Percentiles rank a stretch among this genome's conserved stretches.
These are phyloP conservation scores for Vigna reflexopilosa DNA, from an alignment of 306 rosid species.

Conservation along the genomic window DNA sequence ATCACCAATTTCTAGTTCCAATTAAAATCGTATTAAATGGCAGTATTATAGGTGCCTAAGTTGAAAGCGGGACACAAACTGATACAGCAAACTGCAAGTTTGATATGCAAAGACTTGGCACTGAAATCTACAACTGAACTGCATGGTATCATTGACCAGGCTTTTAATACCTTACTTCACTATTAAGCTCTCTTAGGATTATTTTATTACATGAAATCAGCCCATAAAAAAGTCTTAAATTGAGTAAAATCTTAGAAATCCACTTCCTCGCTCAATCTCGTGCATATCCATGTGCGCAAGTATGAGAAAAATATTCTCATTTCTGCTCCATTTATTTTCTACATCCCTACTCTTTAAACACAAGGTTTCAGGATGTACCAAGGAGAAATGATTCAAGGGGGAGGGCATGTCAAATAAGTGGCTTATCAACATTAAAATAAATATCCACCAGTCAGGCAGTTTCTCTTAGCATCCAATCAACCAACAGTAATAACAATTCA, in stretches of 20 bases:
- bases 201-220: neutral
- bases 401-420: neutral
- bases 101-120: neutral
- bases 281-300: neutral
- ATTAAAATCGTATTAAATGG: neutral
- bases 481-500: slow-evolving; percentile 4
- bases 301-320: neutral
- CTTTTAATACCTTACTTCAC: neutral
- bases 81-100: neutral
- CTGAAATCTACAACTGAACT: neutral
- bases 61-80: neutral
- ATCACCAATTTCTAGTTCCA: neutral
- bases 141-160: neutral
- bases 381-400: neutral
- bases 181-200: neutral
- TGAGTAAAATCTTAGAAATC: neutral
- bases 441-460: neutral
- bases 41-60: neutral
- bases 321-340: neutral
- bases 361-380: neutral
- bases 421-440: slow-evolving; percentile 9
- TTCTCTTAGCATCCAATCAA: slow-evolving; percentile 11
- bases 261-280: neutral
- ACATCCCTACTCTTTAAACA: neutral
- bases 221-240: neutral